phyloP scores from a whole-genome alignment of 2,329 filamentous ascomycete genomes.

The Penicillium rolfsii region DNA sequence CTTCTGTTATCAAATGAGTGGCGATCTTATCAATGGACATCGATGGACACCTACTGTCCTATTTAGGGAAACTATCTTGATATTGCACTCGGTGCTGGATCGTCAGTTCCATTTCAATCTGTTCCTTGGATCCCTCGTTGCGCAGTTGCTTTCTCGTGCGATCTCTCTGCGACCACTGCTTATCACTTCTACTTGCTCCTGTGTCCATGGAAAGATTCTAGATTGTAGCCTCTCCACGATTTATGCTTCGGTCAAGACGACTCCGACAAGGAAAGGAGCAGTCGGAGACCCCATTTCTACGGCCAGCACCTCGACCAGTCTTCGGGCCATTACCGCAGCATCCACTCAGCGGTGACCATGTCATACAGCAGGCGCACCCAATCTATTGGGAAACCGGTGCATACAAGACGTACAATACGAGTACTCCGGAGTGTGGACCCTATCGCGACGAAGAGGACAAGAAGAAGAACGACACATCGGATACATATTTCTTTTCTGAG shows the following conservation, averaged over 20 bases:
- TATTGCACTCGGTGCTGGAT: not conserved
- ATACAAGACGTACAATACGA: too few species aligned
- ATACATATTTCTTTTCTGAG: constrained; percentile 1
- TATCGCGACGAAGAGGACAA: not conserved
- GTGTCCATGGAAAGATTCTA: not conserved
- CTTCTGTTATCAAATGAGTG: not conserved
- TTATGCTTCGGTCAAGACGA: not conserved
- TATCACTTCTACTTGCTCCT: not conserved
- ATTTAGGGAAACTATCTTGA: not conserved
- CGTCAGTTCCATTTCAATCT: not conserved
- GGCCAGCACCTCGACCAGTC: too few species aligned
- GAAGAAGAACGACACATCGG: not conserved
- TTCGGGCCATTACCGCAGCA: not conserved
- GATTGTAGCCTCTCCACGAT: not conserved
- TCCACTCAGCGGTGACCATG: not conserved
- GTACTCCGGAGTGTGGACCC: too few species aligned
- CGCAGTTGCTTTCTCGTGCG: not conserved
- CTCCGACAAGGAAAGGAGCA: not conserved
- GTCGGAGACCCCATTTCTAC: not conserved
- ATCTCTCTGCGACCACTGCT: too few species aligned
- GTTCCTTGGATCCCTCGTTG: not conserved
- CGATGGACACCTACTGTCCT: not conserved
- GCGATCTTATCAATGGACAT: not conserved
- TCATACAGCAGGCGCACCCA: not conserved
- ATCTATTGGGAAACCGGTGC: not conserved